Conservation (phyloP, 192 early-diverging fungal species). For the Nowakowskiella sp. region DNA sequence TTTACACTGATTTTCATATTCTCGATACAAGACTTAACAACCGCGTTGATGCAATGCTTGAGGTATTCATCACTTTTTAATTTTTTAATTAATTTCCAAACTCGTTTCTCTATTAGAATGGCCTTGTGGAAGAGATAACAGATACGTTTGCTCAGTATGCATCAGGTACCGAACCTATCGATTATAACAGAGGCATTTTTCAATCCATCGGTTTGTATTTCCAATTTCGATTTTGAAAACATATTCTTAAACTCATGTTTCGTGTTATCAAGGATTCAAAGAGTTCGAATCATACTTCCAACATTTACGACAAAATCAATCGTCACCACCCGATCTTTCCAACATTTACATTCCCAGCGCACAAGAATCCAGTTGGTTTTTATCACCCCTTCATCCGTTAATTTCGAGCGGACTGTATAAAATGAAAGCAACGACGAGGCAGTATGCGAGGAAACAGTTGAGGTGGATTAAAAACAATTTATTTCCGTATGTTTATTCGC, state of each 20-base stretch:
- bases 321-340: background rate
- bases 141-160: background rate
- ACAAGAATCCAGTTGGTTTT: background rate
- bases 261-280: slow-evolving; percentile 62
- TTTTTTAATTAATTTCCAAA: slow-evolving; percentile 15
- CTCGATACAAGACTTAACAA: slow-evolving; percentile 73
- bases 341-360: background rate
- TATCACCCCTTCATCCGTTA: slow-evolving; percentile 33
- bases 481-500: slow-evolving; percentile 36
- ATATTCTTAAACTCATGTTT: background rate
- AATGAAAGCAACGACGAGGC: slow-evolving; percentile 83
- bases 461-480: slow-evolving; percentile 78
- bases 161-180: background rate
- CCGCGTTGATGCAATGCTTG: slow-evolving; percentile 84
- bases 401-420: slow-evolving; percentile 52
- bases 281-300: slow-evolving; percentile 73
- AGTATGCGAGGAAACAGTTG: slow-evolving; percentile 78
- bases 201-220: slow-evolving; percentile 58
- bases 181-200: slow-evolving; percentile 57
- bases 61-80: slow-evolving; percentile 54
- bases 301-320: slow-evolving; percentile 15
- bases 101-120: background rate
- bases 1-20: slow-evolving; percentile 59
- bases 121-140: slow-evolving; percentile 14
- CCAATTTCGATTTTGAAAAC: background rate